Evolutionary conservation across 345 rosid genomes (phyloP).

Genomic region (Adansonia digitata): DNA sequence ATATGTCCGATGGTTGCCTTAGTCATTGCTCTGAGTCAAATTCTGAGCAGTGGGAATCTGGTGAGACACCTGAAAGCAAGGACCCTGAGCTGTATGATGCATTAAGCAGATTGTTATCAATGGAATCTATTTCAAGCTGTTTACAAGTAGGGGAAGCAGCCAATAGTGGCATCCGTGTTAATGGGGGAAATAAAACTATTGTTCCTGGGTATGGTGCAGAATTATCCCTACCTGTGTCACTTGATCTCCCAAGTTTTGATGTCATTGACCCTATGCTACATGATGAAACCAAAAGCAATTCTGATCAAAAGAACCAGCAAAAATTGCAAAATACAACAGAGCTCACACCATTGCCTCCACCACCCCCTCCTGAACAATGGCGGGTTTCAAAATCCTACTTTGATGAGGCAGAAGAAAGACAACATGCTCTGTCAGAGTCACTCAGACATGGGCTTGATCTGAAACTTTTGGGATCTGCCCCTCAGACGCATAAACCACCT

Average conservation of each 20-base stretch:
- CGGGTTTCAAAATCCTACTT: slow-evolving; percentile 35
- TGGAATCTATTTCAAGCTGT: slow-evolving; percentile 39
- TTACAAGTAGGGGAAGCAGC: slow-evolving; percentile 23
- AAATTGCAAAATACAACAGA: slow-evolving; percentile 33
- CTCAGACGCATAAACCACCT: slow-evolving; percentile 31
- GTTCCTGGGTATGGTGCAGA: slow-evolving; percentile 36
- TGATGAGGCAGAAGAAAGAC: slow-evolving; percentile 31
- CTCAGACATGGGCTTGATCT: slow-evolving; percentile 30
- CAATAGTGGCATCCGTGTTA: slow-evolving; percentile 14
- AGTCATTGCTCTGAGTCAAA: slow-evolving; percentile 58
- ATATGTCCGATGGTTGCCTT: slow-evolving; percentile 58
- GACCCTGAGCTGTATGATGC: slow-evolving; percentile 44
- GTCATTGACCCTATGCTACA: slow-evolving; percentile 29
- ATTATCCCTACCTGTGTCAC: slow-evolving; percentile 24
- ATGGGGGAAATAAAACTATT: slow-evolving; percentile 12
- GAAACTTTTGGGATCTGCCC: slow-evolving; percentile 23
- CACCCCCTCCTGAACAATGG: slow-evolving; percentile 78
- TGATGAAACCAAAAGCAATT: slow-evolving; percentile 21
- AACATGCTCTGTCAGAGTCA: slow-evolving; percentile 29
- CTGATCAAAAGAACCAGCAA: slow-evolving; percentile 15
- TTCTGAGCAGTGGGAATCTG: slow-evolving; percentile 87
- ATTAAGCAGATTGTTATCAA: slow-evolving; percentile 29
- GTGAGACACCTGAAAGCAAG: slow-evolving; percentile 41
- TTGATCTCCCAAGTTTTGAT: slow-evolving; percentile 59
- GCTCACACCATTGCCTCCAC: slow-evolving; percentile 57